These are phyloP conservation scores for Fusarium avenaceum DNA, from an alignment of 2,329 filamentous ascomycete species.

Conservation along the genomic window DNA sequence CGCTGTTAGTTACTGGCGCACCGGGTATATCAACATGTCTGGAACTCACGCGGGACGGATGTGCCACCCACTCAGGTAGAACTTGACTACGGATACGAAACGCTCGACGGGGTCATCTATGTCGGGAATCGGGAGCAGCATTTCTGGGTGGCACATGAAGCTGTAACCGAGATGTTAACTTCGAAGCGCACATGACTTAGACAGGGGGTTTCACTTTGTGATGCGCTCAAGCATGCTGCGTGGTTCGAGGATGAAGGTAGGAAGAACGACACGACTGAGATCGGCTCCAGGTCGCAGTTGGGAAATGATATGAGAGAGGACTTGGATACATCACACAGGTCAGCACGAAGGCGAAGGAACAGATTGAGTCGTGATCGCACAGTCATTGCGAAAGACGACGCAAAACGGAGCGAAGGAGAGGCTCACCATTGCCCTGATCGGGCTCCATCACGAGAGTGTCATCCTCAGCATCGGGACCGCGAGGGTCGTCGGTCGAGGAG, in stretches of 20 bases:
- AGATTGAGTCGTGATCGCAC: slow-evolving; percentile 17
- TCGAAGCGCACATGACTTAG: slow-evolving; percentile 13
- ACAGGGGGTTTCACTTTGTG: slow-evolving; percentile 77
- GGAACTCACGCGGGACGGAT: slow-evolving; percentile 92
- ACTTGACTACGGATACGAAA: slow-evolving; percentile 96
- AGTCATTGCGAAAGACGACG: slow-evolving; percentile 20
- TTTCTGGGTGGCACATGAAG: slow-evolving; percentile 99
- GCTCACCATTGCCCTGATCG: slow-evolving; percentile 90
- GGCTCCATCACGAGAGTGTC: slow-evolving; percentile 88
- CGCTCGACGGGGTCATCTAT: slow-evolving; percentile 91
- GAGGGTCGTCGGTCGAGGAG: slow-evolving; percentile 70
- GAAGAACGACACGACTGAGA: slow-evolving; percentile 91
- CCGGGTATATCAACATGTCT: slow-evolving; percentile 3
- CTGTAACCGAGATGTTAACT: slow-evolving; percentile 60
- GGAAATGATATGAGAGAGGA: slow-evolving; percentile 96
- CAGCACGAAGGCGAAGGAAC: slow-evolving; percentile 21
- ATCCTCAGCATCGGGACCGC: slow-evolving; percentile 64
- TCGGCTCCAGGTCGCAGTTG: slow-evolving; percentile 96
- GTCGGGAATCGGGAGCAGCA: slow-evolving; percentile 85
- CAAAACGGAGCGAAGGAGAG: slow-evolving; percentile 18
- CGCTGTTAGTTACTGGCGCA: slow-evolving; percentile 41
- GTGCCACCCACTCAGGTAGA: slow-evolving; percentile 98
- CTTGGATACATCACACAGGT: slow-evolving; percentile 61
- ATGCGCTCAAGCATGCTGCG: slow-evolving; percentile 98
- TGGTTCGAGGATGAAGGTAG: slow-evolving; percentile 97